Base-by-base conservation (phyloP, 441 rosid genomes). In the Gossypium davidsonii region DNA sequence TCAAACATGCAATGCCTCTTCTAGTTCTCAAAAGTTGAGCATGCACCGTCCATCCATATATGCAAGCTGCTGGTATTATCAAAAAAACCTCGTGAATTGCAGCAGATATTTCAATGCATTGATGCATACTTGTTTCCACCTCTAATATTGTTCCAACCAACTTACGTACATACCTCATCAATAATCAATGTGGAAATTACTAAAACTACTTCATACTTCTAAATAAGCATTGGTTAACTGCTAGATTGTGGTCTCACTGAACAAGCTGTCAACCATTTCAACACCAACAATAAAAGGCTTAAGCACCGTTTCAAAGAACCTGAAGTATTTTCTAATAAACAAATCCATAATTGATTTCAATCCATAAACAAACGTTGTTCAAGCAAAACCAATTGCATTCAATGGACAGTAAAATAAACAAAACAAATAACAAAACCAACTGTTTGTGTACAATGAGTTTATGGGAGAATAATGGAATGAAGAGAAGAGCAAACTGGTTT, bases 401-500 rank as follows among this genome's bases (percentile, higher is more conserved):
- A 70, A 59, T 46, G 44, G 26, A 57, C 74, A 71, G 48, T 26
- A 31, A 73, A 34, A 42, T 42, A 52, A 76, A 70, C 62, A 51
- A 46, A 75, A 6, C 3, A 67, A 66, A 67, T 15, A 23, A 6
- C 15, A n/a, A 11, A 68, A 39, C 60, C 31, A 78, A 61, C 34
- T 17, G 57, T 21, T 59, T 44, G n/a, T 25, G 53, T 2, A 21
- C 26, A 42, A 42, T 49, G 48, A n/a, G 58, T 25, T 59, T 48
- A 58, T 21, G 25, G 67, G 48, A 55, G 31, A 26, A 59, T 67
- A 60, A 26, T 11, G 14, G 15, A 56, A 3, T 44, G 58, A 17
- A 28, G n/a, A 28, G 31, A 61, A 3, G 28, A 64, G 65, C 21
- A 60, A 11, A 61, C 56, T 25, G 48, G 26, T 77, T 67, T 88